A percentile compares a stretch with the other conserved stretches of the same genome.
Evolutionary conservation across 257 asterid genomes (phyloP).

Genomic region (Capsicum chinense): DNA sequence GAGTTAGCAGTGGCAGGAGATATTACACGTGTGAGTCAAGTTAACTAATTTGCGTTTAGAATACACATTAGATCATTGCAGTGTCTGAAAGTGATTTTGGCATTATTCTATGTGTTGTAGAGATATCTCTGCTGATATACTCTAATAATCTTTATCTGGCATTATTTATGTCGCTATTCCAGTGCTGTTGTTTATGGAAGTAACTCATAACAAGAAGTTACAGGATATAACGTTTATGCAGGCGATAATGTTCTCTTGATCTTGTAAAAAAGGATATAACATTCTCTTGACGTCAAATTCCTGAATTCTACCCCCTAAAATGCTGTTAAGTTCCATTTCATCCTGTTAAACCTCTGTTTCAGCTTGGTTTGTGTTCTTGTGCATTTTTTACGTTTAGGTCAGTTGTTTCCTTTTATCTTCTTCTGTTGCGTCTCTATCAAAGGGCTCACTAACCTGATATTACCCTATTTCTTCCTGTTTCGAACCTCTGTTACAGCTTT

Average conservation of each 20-base stretch:
- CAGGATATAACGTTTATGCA: background rate
- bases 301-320: background rate
- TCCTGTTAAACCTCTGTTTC: background rate
- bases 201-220: background rate
- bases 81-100: background rate
- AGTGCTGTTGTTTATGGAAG: background rate
- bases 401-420: conserved; percentile 1
- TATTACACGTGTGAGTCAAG: background rate
- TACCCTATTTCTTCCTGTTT: background rate
- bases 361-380: background rate
- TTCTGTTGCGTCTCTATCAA: background rate
- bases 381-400: background rate
- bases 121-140: background rate
- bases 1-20: background rate
- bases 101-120: background rate
- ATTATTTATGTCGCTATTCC: background rate
- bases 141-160: background rate
- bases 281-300: background rate
- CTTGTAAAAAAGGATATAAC: background rate
- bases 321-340: background rate
- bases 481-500: conserved; percentile 17
- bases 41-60: background rate
- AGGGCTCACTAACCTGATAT: conserved; percentile 23
- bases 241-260: conserved; percentile 9
- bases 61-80: background rate